Percentiles rank a stretch among this genome's conserved stretches.
phyloP scores from a whole-genome alignment of 1,284 basidiomycete species.

The Vanrija humicola region DNA sequence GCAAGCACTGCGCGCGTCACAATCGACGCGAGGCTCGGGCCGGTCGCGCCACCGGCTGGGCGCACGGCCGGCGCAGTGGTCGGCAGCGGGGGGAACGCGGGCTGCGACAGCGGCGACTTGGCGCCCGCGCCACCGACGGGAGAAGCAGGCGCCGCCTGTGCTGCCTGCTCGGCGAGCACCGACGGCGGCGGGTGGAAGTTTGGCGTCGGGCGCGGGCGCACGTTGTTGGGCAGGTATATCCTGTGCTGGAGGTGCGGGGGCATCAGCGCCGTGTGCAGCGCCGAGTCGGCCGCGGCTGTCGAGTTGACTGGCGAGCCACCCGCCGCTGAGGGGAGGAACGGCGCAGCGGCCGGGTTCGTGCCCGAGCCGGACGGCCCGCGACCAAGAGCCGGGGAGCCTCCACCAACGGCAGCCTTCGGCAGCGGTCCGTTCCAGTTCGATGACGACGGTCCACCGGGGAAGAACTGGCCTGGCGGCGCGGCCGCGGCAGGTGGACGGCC shows the following conservation, averaged over 20 bases:
- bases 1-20: constrained; percentile 45
- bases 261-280: constrained; percentile 44
- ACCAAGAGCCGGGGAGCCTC: not conserved
- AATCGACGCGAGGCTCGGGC: constrained; percentile 46
- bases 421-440: constrained; percentile 7
- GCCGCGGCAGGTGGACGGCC: constrained; percentile 16
- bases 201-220: constrained; percentile 38
- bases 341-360: constrained; percentile 36
- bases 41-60: constrained; percentile 6
- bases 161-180: constrained; percentile 32
- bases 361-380: constrained; percentile 6
- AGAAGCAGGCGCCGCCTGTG: constrained; percentile 12
- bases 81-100: constrained; percentile 43
- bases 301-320: not conserved
- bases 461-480: constrained; percentile 6
- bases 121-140: not conserved
- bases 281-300: constrained; percentile 10
- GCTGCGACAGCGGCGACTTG: constrained; percentile 24
- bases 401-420: not conserved
- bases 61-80: constrained; percentile 5
- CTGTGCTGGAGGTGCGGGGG: constrained; percentile 48
- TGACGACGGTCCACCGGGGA: constrained; percentile 1
- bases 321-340: constrained; percentile 31
- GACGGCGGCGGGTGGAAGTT: constrained; percentile 43
- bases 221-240: constrained; percentile 43